phyloP scores from a whole-genome alignment of 2,329 filamentous ascomycete species.

The Aspergillus neotritici region DNA sequence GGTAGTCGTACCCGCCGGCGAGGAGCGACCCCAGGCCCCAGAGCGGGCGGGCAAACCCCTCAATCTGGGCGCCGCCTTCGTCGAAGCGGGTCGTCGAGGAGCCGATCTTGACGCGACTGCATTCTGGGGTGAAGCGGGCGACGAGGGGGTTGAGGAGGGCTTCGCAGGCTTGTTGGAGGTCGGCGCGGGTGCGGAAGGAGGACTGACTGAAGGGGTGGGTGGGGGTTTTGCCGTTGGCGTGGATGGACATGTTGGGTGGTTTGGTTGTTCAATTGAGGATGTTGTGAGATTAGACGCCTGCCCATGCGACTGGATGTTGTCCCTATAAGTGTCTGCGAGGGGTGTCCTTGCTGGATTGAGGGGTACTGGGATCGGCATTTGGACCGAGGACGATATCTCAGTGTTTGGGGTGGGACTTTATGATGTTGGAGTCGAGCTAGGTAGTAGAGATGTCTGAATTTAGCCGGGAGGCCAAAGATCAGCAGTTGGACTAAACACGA shows the following conservation, averaged over 20 bases:
- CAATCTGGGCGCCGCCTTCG: constrained; percentile 68
- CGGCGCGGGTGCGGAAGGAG: constrained; percentile 23
- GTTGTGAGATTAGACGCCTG: not conserved
- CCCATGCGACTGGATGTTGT: too few relatives aligned
- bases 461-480: not conserved
- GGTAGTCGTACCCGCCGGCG: constrained; percentile 62
- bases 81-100: constrained; percentile 72
- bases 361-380: too few relatives aligned
- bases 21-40: constrained; percentile 69
- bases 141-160: constrained; percentile 65
- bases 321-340: too few relatives aligned
- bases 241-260: constrained; percentile 21
- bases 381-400: too few relatives aligned
- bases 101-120: constrained; percentile 62
- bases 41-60: constrained; percentile 68
- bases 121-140: constrained; percentile 63
- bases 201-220: constrained; percentile 24
- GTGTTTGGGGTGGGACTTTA: too few relatives aligned
- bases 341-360: too few relatives aligned
- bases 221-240: constrained; percentile 27
- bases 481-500: not conserved
- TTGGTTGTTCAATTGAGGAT: not conserved
- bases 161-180: constrained; percentile 55
- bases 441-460: too few relatives aligned
- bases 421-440: too few relatives aligned